These are phyloP conservation scores for Paxillus ammoniavirescens DNA, from an alignment of 768 basidiomycete genomes.

Conservation along the genomic window DNA sequence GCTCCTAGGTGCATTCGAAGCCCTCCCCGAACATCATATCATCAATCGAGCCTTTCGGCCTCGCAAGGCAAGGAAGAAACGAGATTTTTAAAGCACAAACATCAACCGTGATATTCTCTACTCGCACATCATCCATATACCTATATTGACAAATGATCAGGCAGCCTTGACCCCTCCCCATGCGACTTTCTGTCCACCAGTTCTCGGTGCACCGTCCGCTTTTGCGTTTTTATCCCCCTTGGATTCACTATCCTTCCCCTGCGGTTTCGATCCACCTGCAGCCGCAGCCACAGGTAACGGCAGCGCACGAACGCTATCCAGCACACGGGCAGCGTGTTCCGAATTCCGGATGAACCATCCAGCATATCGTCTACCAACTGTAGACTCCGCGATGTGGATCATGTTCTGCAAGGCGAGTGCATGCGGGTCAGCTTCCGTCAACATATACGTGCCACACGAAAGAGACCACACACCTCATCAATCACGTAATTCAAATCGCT, in stretches of 20 bases:
- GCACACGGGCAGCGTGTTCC: slow-evolving; percentile 84
- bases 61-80: too few relatives aligned
- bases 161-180: slow-evolving; percentile 40
- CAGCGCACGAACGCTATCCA: slow-evolving; percentile 67
- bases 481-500: slow-evolving; percentile 97
- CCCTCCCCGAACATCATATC: too few relatives aligned
- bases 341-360: slow-evolving; percentile 98
- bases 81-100: too few relatives aligned
- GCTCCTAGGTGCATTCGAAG: too few relatives aligned
- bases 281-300: slow-evolving; percentile 43
- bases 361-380: slow-evolving; percentile 88
- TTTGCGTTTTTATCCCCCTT: slow-evolving; percentile 24
- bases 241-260: slow-evolving; percentile 16
- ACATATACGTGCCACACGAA: neutral
- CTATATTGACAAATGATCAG: slow-evolving; percentile 4
- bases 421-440: neutral
- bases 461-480: slow-evolving; percentile 64
- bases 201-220: slow-evolving; percentile 32
- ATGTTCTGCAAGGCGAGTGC: slow-evolving; percentile 62
- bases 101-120: neutral
- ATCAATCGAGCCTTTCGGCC: neutral
- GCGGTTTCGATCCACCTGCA: slow-evolving; percentile 1
- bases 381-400: slow-evolving; percentile 95
- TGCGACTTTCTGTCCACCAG: slow-evolving; percentile 56
- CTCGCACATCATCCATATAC: neutral